Evolutionary conservation across 306 rosid species (phyloP).

Genomic region (Astragalus membranaceus): DNA sequence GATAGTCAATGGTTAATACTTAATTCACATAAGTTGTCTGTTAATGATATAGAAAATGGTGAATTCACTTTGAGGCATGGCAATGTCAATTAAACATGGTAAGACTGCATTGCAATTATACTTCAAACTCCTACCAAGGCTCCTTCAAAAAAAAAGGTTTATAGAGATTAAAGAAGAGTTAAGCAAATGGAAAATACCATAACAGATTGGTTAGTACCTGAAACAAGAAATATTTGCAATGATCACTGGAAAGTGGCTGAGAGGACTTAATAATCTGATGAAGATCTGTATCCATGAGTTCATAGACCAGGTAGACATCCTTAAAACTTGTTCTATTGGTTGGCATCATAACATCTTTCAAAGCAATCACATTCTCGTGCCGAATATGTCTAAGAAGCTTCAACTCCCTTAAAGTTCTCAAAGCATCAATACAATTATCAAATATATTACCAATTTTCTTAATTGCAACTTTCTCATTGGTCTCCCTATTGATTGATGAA

Average conservation of each 20-base stretch:
- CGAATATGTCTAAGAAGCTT: slow-evolving; percentile 65
- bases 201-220: slow-evolving; percentile 43
- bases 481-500: slow-evolving; percentile 68
- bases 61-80: neutral
- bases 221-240: slow-evolving; percentile 75
- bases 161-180: neutral
- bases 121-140: neutral
- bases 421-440: slow-evolving; percentile 53
- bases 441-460: slow-evolving; percentile 78
- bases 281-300: slow-evolving; percentile 94
- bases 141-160: neutral
- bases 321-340: slow-evolving; percentile 48
- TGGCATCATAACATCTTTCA: slow-evolving; percentile 88
- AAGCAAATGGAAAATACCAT: neutral
- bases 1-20: neutral
- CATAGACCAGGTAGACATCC: slow-evolving; percentile 87
- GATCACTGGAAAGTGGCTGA: slow-evolving; percentile 61
- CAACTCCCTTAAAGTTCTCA: slow-evolving; percentile 80
- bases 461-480: slow-evolving; percentile 79
- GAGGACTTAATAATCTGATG: slow-evolving; percentile 72
- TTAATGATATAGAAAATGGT: neutral
- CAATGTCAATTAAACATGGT: neutral
- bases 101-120: neutral
- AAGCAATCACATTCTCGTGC: slow-evolving; percentile 74
- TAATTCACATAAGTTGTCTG: neutral